Evolutionary conservation across 805 yeast genomes (phyloP).

Genomic region (Teunomyces atbi): DNA sequence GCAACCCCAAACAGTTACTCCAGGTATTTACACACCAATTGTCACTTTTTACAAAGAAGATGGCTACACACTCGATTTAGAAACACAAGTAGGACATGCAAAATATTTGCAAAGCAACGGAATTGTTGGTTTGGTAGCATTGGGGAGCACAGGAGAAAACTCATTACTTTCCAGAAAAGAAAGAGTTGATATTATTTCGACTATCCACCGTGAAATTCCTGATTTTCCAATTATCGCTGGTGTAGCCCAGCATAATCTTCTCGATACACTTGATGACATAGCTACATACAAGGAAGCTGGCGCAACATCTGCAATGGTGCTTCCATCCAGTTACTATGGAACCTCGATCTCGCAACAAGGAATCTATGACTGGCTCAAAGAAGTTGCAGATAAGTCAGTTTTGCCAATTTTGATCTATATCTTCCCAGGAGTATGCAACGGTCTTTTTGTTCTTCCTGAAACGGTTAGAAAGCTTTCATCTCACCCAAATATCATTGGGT

Average conservation of each 20-base stretch:
- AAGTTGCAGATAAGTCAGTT: conserved; percentile 42
- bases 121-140: conserved; percentile 46
- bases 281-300: conserved; percentile 35
- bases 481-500: conserved; percentile 50
- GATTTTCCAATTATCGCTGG: conserved; percentile 48
- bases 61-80: conserved; percentile 40
- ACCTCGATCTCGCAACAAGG: conserved; percentile 45
- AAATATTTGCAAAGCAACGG: conserved; percentile 42
- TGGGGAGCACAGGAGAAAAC: conserved; percentile 59
- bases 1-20: conserved; percentile 7
- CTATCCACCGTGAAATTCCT: conserved; percentile 36
- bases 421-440: conserved; percentile 51
- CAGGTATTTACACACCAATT: conserved; percentile 52
- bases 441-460: conserved; percentile 34
- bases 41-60: conserved; percentile 53
- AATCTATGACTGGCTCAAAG: conserved; percentile 42
- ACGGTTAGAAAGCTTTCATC: conserved; percentile 42
- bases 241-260: conserved; percentile 44
- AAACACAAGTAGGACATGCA: conserved; percentile 46
- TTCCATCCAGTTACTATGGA: conserved; percentile 51
- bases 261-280: conserved; percentile 44
- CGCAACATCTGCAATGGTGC: conserved; percentile 38
- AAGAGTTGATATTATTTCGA: conserved; percentile 33
- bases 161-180: conserved; percentile 49
- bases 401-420: conserved; percentile 47